Base-by-base conservation (phyloP, 176 grass and related monocot species). In the Carex parvula region DNA sequence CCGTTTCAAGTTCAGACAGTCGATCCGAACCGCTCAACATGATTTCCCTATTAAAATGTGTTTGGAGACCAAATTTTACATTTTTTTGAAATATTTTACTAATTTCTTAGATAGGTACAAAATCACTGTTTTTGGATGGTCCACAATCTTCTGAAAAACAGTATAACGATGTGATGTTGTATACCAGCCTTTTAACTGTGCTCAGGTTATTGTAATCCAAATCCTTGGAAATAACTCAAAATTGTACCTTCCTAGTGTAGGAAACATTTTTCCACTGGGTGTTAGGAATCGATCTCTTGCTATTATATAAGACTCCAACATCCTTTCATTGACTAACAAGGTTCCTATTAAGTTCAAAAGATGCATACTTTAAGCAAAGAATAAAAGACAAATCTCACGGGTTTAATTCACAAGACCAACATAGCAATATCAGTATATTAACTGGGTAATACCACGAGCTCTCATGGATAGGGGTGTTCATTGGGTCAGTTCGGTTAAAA, bases 291-390 rank as follows among this genome's bases (percentile, higher is more conserved):
- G 91, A 82, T 99, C 97, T 73, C 97, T 89, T 72, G 97, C 93
- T 88, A 99, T 99, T 80, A 99, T 67, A 79, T 99, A 99, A 16
- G 97, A 92, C 91, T 99, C 97, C 79, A 99, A 81, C 97, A 99
- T 99, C 79, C 97, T 94, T 84, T 99, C 97, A 87, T 99, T 99
- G 68, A 99, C 91, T 86, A 99, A 90, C 77, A 99, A 91, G 5
- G 93, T 99, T 79, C 97, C 97, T 99, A 88, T 60, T 50, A 89
- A 79, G 50, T 83, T 61, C 60, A 53, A 68, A 59, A 83, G 74
- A 84, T 35, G 76, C n/a, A 78, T 57, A 78, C 50, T 78, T 57
- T 57, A 78, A 77, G 14, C 26, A 57, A 78, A 18, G 13, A 68
- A 70, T 41, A 70, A n/a, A 70, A 70, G 15, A 69, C 14, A 42